phyloP scores from a whole-genome alignment of 495 filamentous ascomycete genomes.

The Penicillium longicatenatum region DNA sequence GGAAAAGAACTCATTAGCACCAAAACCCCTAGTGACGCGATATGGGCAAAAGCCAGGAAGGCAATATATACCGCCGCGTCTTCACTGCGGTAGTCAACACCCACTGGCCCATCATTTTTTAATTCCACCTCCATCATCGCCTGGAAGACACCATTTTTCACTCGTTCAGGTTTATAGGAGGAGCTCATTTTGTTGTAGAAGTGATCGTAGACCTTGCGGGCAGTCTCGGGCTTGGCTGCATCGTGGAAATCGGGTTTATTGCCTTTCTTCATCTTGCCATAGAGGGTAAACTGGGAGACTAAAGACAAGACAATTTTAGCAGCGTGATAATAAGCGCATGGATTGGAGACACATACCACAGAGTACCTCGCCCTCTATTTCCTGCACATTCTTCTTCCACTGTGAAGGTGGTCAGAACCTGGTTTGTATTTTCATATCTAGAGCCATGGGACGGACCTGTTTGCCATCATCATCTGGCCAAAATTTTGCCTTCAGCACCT shows the following conservation, averaged over 20 bases:
- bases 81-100: constrained; percentile 66
- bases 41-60: constrained; percentile 30
- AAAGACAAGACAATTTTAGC: neutral
- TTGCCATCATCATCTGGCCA: constrained; percentile 69
- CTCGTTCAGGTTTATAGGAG: constrained; percentile 70
- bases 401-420: constrained; percentile 35
- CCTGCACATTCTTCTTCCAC: constrained; percentile 88
- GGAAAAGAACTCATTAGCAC: constrained; percentile 18
- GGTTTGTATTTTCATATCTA: neutral
- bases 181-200: constrained; percentile 79
- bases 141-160: constrained; percentile 94
- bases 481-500: constrained; percentile 84
- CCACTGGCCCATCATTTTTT: constrained; percentile 92
- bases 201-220: constrained; percentile 76
- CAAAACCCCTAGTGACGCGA: constrained; percentile 18
- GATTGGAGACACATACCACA: constrained; percentile 62
- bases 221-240: constrained; percentile 74
- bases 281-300: constrained; percentile 99
- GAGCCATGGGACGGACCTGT: constrained; percentile 26
- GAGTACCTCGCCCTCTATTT: constrained; percentile 86
- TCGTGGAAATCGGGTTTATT: constrained; percentile 95
- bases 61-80: constrained; percentile 62
- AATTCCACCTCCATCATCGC: constrained; percentile 98
- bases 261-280: constrained; percentile 89
- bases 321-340: neutral